A percentile compares a stretch with the other conserved stretches of the same genome.
Evolutionary conservation across 345 rosid species (phyloP).

Genomic region (Bruguiera gymnorhiza): DNA sequence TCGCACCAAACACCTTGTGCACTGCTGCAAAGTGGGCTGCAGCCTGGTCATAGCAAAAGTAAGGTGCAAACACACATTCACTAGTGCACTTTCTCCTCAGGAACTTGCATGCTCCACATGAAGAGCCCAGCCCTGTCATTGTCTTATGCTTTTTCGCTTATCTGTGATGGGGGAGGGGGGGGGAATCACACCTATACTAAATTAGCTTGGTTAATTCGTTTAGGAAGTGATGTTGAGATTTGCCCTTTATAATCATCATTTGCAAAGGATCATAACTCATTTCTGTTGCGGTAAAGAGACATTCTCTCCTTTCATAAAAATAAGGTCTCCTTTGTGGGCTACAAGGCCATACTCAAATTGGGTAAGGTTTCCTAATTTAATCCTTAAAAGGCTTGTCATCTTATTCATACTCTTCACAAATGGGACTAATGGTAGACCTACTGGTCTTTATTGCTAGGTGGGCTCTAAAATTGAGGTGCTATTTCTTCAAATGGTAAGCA

Average conservation of each 20-base stretch:
- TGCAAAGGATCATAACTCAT: conserved; percentile 18
- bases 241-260: conserved; percentile 41
- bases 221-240: conserved; percentile 29
- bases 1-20: conserved; percentile 78
- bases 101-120: conserved; percentile 87
- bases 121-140: conserved; percentile 73
- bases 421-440: conserved; percentile 22
- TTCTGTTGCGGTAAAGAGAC: conserved; percentile 30
- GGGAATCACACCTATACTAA: conserved; percentile 18
- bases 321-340: conserved; percentile 63
- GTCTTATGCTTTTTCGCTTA: conserved; percentile 29
- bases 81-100: conserved; percentile 65
- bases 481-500: conserved; percentile 12
- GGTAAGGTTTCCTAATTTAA: conserved; percentile 43
- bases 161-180: conserved; percentile 14
- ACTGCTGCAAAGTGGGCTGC: conserved; percentile 65
- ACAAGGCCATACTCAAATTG: conserved; percentile 48
- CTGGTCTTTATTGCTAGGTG: conserved; percentile 36
- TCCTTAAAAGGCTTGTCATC: conserved; percentile 26
- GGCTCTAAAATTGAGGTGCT: conserved; percentile 31
- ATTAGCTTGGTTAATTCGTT: conserved; percentile 15
- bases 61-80: conserved; percentile 71
- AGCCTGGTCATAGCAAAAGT: conserved; percentile 65
- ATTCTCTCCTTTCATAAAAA: conserved; percentile 37
- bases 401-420: conserved; percentile 21